A percentile compares a stretch with the other conserved stretches of the same genome.
These are phyloP conservation scores for Striga asiatica DNA, from an alignment of 257 asterid genomes.

Conservation along the genomic window DNA sequence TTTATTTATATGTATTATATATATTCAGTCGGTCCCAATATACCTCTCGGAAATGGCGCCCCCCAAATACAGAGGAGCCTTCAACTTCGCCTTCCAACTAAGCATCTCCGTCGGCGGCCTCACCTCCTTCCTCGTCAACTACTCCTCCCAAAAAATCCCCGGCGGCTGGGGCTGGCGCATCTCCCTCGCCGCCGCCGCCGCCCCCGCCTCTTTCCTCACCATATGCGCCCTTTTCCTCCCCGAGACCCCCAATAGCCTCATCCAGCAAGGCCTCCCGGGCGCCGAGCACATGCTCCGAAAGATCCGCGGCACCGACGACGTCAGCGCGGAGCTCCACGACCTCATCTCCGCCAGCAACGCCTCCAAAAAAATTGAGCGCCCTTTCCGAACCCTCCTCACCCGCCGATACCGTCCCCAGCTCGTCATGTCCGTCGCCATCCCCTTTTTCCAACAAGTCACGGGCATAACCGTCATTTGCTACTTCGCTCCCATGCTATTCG, in stretches of 20 bases:
- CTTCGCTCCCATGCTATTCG: constrained; percentile 19
- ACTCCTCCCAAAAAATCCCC: constrained; percentile 13
- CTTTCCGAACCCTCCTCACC: constrained; percentile 20
- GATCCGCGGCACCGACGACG: constrained; percentile 20
- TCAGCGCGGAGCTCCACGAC: constrained; percentile 15
- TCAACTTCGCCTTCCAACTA: constrained; percentile 44
- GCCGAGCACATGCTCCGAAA: constrained; percentile 7
- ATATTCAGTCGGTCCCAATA: constrained; percentile 47
- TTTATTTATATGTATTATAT: too few species aligned
- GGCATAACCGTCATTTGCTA: constrained; percentile 20
- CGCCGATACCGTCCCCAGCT: constrained; percentile 19
- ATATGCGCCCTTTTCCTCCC: constrained; percentile 20
- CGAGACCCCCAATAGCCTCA: constrained; percentile 22
- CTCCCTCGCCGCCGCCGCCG: constrained; percentile 20
- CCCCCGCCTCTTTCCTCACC: constrained; percentile 15
- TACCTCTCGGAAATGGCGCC: constrained; percentile 68
- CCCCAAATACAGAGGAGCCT: constrained; percentile 53
- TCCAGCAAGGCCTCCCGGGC: constrained; percentile 12
- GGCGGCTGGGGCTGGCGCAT: constrained; percentile 29
- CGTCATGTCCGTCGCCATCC: too few species aligned
- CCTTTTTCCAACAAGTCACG: constrained; percentile 21
- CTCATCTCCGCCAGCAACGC: constrained; percentile 20
- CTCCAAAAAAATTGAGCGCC: constrained; percentile 13
- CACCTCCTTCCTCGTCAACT: constrained; percentile 41
- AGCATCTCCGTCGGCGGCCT: constrained; percentile 36